Evolutionary conservation across 495 filamentous ascomycete species (phyloP).

Genomic region (Baudoinia panamericana): DNA sequence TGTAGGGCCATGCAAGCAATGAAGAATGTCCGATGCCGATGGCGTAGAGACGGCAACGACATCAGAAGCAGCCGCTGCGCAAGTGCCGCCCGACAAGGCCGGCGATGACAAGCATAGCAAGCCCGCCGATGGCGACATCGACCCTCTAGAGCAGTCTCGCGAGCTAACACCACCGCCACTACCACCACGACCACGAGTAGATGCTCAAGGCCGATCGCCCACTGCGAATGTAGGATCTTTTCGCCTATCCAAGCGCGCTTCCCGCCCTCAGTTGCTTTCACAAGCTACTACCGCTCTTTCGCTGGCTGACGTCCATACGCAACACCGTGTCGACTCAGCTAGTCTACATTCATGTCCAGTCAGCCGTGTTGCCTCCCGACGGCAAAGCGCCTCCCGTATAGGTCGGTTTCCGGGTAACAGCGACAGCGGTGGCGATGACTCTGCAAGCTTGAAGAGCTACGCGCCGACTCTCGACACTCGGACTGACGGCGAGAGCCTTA

Average conservation of each 20-base stretch:
- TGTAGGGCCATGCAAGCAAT: too few species aligned
- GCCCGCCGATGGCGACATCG: too few species aligned
- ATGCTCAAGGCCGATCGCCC: conserved; percentile 31
- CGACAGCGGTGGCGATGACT: conserved; percentile 59
- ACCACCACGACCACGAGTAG: conserved; percentile 49
- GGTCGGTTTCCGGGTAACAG: conserved; percentile 36
- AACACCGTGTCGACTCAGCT: conserved; percentile 48
- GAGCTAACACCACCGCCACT: conserved; percentile 42
- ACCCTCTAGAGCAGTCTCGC: conserved; percentile 2
- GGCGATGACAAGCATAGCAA: too few species aligned
- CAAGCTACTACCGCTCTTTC: conserved; percentile 75
- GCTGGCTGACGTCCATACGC: conserved; percentile 58
- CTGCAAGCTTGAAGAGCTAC: conserved; percentile 70
- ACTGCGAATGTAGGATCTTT: conserved; percentile 14
- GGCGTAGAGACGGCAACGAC: too few species aligned
- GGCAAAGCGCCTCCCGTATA: conserved; percentile 33
- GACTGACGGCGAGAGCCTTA: conserved; percentile 68
- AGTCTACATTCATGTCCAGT: conserved; percentile 24
- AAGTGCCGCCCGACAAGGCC: too few species aligned
- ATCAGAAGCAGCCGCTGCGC: too few species aligned
- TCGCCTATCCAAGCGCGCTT: conserved; percentile 12
- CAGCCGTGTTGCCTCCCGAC: conserved; percentile 24
- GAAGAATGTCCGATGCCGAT: too few species aligned
- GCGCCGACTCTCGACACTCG: conserved; percentile 59
- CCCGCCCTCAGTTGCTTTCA: conserved; percentile 44